phyloP scores from a whole-genome alignment of 2,329 filamentous ascomycete genomes.

The Fusarium sp. region DNA sequence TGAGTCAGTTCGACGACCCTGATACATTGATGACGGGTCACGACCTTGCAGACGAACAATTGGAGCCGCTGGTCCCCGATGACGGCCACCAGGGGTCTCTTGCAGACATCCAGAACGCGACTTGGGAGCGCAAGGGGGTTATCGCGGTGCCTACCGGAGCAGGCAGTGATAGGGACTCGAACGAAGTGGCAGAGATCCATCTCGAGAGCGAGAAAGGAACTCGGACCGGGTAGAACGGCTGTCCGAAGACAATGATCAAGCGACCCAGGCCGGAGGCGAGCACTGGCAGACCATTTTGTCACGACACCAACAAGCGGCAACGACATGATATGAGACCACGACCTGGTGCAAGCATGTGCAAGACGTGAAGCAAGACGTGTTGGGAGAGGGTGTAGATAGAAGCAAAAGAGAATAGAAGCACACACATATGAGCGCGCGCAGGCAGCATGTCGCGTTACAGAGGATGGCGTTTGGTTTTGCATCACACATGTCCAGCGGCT shows the following conservation, averaged over 20 bases:
- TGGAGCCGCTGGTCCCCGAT: conserved; percentile 27
- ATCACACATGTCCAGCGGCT: conserved; percentile 30
- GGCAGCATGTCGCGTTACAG: conserved; percentile 18
- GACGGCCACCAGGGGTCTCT: conserved; percentile 28
- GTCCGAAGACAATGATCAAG: conserved; percentile 20
- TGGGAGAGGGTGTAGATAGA: conserved; percentile 35
- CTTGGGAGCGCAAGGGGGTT: conserved; percentile 52
- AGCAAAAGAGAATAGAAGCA: conserved; percentile 34
- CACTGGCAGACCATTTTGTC: conserved; percentile 20
- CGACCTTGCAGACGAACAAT: conserved; percentile 18
- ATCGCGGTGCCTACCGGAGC: conserved; percentile 54
- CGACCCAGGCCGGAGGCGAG: conserved; percentile 14
- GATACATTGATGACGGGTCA: conserved; percentile 49
- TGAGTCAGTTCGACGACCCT: conserved; percentile 40
- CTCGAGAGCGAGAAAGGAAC: conserved; percentile 54
- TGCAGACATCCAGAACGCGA: conserved; percentile 47
- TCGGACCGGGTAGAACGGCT: conserved; percentile 38
- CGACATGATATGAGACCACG: conserved; percentile 22
- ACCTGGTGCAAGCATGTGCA: conserved; percentile 28
- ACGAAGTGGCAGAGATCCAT: conserved; percentile 64
- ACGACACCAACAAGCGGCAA: conserved; percentile 32
- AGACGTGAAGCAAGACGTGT: conserved; percentile 19
- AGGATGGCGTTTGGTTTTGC: conserved; percentile 29
- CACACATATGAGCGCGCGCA: conserved; percentile 11
- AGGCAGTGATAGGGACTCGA: conserved; percentile 53